Conservation (phyloP, 768 basidiomycete species). For the Chalciporus pseudorubinellus region DNA sequence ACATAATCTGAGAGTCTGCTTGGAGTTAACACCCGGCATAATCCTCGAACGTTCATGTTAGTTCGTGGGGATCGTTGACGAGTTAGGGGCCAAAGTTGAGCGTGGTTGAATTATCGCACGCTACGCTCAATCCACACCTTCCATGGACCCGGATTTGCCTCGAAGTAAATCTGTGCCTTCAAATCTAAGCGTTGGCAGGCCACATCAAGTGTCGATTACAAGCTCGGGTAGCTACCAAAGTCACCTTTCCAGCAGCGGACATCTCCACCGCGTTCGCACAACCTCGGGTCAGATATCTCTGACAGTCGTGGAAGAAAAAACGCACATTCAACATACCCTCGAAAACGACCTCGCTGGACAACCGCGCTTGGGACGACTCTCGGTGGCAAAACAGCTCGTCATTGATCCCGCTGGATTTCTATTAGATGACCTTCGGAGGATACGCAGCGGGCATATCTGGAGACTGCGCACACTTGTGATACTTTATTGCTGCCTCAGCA, state of each 20-base stretch:
- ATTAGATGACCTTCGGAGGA: conserved; percentile 24
- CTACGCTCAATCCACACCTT: too few species aligned
- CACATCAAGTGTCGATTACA: conserved; percentile 24
- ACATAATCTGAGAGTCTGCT: too few species aligned
- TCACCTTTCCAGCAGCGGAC: conserved; percentile 42
- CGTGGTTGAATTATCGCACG: too few species aligned
- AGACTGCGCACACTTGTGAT: conserved; percentile 33
- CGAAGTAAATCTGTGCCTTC: conserved; percentile 28
- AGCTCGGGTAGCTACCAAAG: conserved; percentile 45
- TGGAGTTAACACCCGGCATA: too few species aligned
- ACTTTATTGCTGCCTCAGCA: conserved; percentile 42
- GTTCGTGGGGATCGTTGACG: too few species aligned
- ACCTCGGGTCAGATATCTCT: conserved; percentile 23
- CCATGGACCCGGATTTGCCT: conserved; percentile 18
- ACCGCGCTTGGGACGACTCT: conserved; percentile 14
- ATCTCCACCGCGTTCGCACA: conserved; percentile 40
- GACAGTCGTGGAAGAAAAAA: neutral
- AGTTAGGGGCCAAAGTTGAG: too few species aligned
- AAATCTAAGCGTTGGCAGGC: conserved; percentile 14
- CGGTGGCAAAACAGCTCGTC: conserved; percentile 29
- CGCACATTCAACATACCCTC: conserved; percentile 13
- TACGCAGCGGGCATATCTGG: conserved; percentile 24
- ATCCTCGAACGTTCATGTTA: too few species aligned
- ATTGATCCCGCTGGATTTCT: conserved; percentile 25
- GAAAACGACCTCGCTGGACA: conserved; percentile 19